Percentiles rank a stretch among this genome's conserved stretches.
Conservation (phyloP, 2,329 filamentous ascomycete genomes). For the Exophiala xenobiotica region DNA sequence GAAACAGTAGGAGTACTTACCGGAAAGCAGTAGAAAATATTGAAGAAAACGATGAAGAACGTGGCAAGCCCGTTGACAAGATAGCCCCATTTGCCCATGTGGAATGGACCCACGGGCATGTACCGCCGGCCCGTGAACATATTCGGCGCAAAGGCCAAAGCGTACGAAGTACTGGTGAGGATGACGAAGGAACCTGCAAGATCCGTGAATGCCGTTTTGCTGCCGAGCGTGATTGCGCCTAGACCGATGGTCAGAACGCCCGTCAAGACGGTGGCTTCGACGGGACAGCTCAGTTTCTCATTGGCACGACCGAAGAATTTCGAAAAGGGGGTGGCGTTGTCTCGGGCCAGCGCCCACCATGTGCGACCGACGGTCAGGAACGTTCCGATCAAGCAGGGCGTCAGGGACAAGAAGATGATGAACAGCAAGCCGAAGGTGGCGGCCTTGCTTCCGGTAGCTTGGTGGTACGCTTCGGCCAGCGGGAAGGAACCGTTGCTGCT, state of each 20-base stretch:
- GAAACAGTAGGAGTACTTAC: not conserved
- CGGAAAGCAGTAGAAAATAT: slow-evolving; percentile 62
- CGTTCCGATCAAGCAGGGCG: slow-evolving; percentile 2
- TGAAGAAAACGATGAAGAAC: slow-evolving; percentile 55
- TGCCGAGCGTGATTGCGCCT: slow-evolving; percentile 50
- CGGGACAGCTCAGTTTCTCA: slow-evolving; percentile 50
- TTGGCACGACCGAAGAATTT: slow-evolving; percentile 50
- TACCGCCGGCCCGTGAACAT: slow-evolving; percentile 52
- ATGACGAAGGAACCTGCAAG: slow-evolving; percentile 60
- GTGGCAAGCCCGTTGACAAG: slow-evolving; percentile 52
- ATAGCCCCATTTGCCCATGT: slow-evolving; percentile 50
- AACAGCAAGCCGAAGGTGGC: slow-evolving; percentile 54
- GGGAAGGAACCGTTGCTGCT: slow-evolving; percentile 58
- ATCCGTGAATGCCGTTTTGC: slow-evolving; percentile 51
- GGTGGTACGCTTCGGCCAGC: slow-evolving; percentile 63
- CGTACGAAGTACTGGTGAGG: slow-evolving; percentile 56
- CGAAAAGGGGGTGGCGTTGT: slow-evolving; percentile 57
- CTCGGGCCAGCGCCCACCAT: slow-evolving; percentile 61
- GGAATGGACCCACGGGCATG: slow-evolving; percentile 53
- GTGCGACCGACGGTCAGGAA: slow-evolving; percentile 41
- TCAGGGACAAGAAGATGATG: slow-evolving; percentile 54
- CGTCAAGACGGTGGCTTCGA: slow-evolving; percentile 57
- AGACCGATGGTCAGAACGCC: slow-evolving; percentile 52
- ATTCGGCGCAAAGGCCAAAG: slow-evolving; percentile 52
- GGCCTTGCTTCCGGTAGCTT: slow-evolving; percentile 51